Percentiles rank a stretch among this genome's conserved stretches.
phyloP scores from a whole-genome alignment of 805 yeast species.

The Dipodascopsis tothii region DNA sequence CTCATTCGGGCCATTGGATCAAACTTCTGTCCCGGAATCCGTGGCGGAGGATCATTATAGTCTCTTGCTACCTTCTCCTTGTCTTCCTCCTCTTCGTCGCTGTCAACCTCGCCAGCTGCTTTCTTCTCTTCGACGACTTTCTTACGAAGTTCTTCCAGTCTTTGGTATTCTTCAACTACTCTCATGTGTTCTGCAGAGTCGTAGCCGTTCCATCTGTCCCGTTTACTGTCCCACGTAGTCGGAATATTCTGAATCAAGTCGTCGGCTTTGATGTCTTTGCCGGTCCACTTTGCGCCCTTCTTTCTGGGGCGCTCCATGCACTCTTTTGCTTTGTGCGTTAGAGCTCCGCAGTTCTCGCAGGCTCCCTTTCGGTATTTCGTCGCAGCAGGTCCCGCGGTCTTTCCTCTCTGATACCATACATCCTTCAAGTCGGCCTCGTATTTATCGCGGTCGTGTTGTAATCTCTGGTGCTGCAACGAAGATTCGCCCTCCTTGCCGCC shows the following conservation, averaged over 20 bases:
- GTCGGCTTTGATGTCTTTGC: constrained; percentile 28
- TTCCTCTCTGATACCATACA: constrained; percentile 31
- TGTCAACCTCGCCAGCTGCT: constrained; percentile 17
- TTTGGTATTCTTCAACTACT: constrained; percentile 43
- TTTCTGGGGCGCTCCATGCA: constrained; percentile 53
- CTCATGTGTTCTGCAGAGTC: constrained; percentile 55
- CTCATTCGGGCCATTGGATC: constrained; percentile 30
- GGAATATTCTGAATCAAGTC: constrained; percentile 26
- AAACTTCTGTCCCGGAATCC: constrained; percentile 24
- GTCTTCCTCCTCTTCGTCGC: constrained; percentile 12
- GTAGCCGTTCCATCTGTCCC: constrained; percentile 80
- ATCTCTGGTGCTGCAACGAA: constrained; percentile 28
- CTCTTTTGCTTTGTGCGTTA: constrained; percentile 44
- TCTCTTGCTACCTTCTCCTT: constrained; percentile 30
- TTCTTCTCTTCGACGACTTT: constrained; percentile 15
- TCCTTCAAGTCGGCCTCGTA: constrained; percentile 18
- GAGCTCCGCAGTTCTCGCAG: constrained; percentile 55
- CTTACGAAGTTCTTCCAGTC: constrained; percentile 30
- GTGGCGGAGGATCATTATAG: constrained; percentile 10
- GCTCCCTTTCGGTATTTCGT: constrained; percentile 34
- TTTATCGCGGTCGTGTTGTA: constrained; percentile 18
- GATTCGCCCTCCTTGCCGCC: constrained; percentile 23
- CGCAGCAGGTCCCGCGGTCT: constrained; percentile 28
- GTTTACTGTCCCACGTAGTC: constrained; percentile 55
- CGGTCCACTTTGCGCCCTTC: constrained; percentile 33